Percentiles rank a stretch among this genome's conserved stretches.
Evolutionary conservation across 1,284 basidiomycete genomes (phyloP).

Genomic region (Apiotrichum siamense): DNA sequence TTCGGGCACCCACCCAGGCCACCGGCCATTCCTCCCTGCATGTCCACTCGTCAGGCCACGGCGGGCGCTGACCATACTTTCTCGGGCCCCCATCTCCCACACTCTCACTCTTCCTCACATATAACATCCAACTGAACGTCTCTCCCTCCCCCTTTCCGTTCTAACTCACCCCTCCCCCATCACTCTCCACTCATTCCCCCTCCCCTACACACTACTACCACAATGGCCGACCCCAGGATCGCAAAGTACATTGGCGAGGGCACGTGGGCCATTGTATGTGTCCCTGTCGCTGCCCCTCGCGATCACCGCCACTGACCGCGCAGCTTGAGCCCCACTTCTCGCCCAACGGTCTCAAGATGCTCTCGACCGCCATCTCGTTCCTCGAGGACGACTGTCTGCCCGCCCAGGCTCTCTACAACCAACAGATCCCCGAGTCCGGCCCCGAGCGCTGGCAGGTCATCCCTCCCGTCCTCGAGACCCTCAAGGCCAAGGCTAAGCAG

Average conservation of each 20-base stretch:
- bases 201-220: neutral
- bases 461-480: slow-evolving; percentile 71
- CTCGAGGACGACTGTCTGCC: slow-evolving; percentile 83
- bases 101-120: too few species aligned
- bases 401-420: slow-evolving; percentile 67
- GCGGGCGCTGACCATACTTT: too few species aligned
- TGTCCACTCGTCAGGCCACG: too few species aligned
- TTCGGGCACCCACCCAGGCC: too few species aligned
- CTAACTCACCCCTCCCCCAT: too few species aligned
- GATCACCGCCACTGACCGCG: neutral
- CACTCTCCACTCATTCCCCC: neutral
- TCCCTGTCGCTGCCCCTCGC: neutral
- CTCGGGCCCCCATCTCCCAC: too few species aligned
- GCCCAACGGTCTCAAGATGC: slow-evolving; percentile 73
- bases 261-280: slow-evolving; percentile 26
- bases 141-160: neutral
- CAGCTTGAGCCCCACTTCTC: slow-evolving; percentile 90
- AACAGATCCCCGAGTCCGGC: slow-evolving; percentile 74
- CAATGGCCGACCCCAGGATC: slow-evolving; percentile 18
- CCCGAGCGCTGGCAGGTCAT: slow-evolving; percentile 75
- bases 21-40: too few species aligned
- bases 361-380: slow-evolving; percentile 77
- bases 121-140: neutral
- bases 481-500: slow-evolving; percentile 81
- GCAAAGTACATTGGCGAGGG: slow-evolving; percentile 22